Conservation (phyloP, 768 basidiomycete species). For the Rhodosporidiobolus sp. region DNA sequence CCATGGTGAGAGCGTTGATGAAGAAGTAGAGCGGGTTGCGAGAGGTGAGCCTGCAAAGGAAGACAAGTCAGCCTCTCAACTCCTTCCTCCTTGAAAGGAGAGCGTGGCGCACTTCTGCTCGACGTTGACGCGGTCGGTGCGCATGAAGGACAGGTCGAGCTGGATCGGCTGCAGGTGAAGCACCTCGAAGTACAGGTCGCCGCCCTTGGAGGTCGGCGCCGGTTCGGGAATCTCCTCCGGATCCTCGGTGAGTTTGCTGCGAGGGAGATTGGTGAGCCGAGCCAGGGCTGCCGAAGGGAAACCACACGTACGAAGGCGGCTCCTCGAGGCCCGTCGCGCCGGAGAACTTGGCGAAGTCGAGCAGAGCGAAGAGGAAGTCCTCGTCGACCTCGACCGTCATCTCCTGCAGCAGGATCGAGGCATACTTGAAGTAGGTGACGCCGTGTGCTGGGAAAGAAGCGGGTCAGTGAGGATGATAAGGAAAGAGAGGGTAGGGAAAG, state of each 20-base stretch:
- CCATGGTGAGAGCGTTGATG: conserved; percentile 92
- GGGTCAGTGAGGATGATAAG: neutral
- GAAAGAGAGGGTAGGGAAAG: neutral
- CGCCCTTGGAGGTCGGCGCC: conserved; percentile 48
- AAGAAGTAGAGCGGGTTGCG: conserved; percentile 90
- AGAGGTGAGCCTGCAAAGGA: conserved; percentile 43
- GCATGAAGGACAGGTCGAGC: conserved; percentile 91
- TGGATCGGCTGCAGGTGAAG: conserved; percentile 91
- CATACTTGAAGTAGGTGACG: conserved; percentile 96
- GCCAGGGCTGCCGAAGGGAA: fast-evolving
- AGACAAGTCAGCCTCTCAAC: neutral
- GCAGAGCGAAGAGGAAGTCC: conserved; percentile 85
- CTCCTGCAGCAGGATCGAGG: conserved; percentile 86
- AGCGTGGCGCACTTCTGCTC: conserved; percentile 73
- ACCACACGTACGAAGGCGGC: conserved; percentile 39
- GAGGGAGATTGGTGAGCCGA: fast-evolving
- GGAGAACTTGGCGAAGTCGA: conserved; percentile 85
- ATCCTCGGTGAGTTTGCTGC: conserved; percentile 52
- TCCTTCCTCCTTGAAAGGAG: fast-evolving
- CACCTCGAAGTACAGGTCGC: conserved; percentile 90
- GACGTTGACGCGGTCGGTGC: conserved; percentile 86
- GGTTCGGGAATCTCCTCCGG: conserved; percentile 61
- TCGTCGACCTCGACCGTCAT: conserved; percentile 96
- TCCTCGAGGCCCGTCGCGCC: conserved; percentile 85
- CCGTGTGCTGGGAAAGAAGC: conserved; percentile 69